Base-by-base conservation (phyloP, 495 filamentous ascomycete genomes). In the Aspergillus egyptiacus region DNA sequence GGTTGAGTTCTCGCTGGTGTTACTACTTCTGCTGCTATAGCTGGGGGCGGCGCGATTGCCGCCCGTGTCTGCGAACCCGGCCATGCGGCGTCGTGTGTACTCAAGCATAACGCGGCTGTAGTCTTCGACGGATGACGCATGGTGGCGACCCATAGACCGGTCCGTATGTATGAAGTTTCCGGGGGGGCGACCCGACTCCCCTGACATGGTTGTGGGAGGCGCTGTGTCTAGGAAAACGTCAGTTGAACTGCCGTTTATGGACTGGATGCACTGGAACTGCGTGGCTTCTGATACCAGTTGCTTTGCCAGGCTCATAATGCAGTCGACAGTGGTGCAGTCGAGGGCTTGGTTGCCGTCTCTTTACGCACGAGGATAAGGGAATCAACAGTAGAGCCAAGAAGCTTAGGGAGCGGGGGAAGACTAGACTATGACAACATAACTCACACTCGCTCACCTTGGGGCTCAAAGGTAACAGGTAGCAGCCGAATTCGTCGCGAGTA, bases 51-150 rank as follows among this genome's bases (percentile, higher is more conserved):
- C n/a, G n/a, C n/a, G n/a, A n/a, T 44, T 40, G 5, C 48, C 43
- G 19, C 59, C 55, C 4, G 46, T 24, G 34, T 69, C 64, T 33
- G 66, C 60, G 39, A 73, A 74, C 2, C 59, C 45, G 0, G 62
- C 62, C 61, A 74, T 73, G 37, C 72, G 71, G 18, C 61, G 66
- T 31, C 73, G 69, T 6, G 71, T 74, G 37, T 74, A 69, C 28
- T 70, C 55, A 41, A 74, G 58, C 71, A 74, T 73, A 34, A 66
- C 62, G 4, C 68, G 67, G 55, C 68, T 70, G 46, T 74, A 74
- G 51, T 72, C 71, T 48, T 71, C 71, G 6, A 74, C 48, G 3
- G 68, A 68, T n/a, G n/a, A n/a, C n/a, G n/a, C n/a, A 1, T 46
- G 57, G 13, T 47, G 56, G 34, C 65, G 65, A 23, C 68, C 59